phyloP scores from a whole-genome alignment of 768 basidiomycete genomes.

The Tylopilus felleus region DNA sequence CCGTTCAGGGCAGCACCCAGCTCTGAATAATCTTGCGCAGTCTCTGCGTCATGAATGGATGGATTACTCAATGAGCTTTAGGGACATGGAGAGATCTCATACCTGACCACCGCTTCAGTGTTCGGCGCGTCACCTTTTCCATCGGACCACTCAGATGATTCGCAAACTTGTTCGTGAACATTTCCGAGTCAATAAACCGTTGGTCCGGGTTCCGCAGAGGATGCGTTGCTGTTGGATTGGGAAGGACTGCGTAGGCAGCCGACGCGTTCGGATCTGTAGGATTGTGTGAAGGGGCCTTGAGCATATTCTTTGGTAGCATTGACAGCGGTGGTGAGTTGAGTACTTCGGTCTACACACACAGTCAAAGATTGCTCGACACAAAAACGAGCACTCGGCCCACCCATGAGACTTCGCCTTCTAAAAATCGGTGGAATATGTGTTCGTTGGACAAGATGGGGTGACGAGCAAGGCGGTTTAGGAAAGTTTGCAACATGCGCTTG shows the following conservation, averaged over 20 bases:
- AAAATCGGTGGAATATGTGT: constrained; percentile 92
- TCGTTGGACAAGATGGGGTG: constrained; percentile 97
- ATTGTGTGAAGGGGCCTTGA: constrained; percentile 93
- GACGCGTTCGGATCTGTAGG: constrained; percentile 78
- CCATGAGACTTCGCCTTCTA: constrained; percentile 97
- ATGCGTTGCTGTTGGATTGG: constrained; percentile 84
- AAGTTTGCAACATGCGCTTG: constrained; percentile 93
- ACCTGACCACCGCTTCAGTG: constrained; percentile 95
- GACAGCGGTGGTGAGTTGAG: constrained; percentile 90
- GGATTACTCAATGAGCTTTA: constrained; percentile 2
- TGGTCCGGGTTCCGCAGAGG: constrained; percentile 92
- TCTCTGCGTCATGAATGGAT: constrained; percentile 44
- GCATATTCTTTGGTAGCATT: constrained; percentile 88
- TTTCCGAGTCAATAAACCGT: constrained; percentile 92
- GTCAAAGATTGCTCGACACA: constrained; percentile 4
- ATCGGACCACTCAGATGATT: constrained; percentile 87
- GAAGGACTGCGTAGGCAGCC: constrained; percentile 77
- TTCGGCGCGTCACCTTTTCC: constrained; percentile 93
- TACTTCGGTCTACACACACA: constrained; percentile 71
- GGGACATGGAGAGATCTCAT: constrained; percentile 23
- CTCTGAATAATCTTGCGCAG: constrained; percentile 83
- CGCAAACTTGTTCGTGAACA: constrained; percentile 94
- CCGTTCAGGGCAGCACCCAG: constrained; percentile 91
- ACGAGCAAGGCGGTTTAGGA: constrained; percentile 82
- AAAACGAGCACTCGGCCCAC: constrained; percentile 39